phyloP scores from a whole-genome alignment of 805 yeast genomes.

The Monosporozyma solicola region DNA sequence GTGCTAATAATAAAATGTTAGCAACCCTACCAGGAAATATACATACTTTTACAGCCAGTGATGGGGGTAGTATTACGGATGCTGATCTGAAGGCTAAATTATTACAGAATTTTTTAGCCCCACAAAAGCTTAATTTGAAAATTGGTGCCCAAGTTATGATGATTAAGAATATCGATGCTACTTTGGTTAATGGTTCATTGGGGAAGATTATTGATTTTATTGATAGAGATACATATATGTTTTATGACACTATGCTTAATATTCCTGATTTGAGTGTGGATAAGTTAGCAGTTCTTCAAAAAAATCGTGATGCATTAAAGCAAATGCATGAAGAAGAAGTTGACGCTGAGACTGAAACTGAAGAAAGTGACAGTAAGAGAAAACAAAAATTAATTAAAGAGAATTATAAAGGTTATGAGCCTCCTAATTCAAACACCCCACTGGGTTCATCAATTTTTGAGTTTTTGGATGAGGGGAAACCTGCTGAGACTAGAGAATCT shows the following conservation, averaged over 20 bases:
- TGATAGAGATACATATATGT: constrained; percentile 41
- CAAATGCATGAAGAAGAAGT: constrained; percentile 12
- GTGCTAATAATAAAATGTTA: constrained; percentile 49
- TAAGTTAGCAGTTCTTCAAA: not conserved
- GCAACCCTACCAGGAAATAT: constrained; percentile 36
- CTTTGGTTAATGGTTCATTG: constrained; percentile 67
- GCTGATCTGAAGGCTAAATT: constrained; percentile 36
- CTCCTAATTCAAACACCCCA: constrained; percentile 6
- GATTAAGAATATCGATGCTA: constrained; percentile 63
- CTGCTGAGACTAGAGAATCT: constrained; percentile 22
- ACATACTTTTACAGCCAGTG: constrained; percentile 40
- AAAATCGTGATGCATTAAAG: constrained; percentile 8
- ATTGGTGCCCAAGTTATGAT: constrained; percentile 78
- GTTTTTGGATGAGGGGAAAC: constrained; percentile 30
- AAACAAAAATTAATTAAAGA: constrained; percentile 21
- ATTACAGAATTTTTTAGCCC: constrained; percentile 54
- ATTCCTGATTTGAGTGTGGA: not conserved
- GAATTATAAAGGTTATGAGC: constrained; percentile 12
- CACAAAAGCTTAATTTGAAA: constrained; percentile 46
- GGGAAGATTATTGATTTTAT: constrained; percentile 59
- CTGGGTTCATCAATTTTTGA: constrained; percentile 43
- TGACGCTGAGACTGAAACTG: constrained; percentile 4
- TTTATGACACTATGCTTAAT: constrained; percentile 25
- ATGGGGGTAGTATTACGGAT: constrained; percentile 43
- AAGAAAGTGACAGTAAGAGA: constrained; percentile 14